Evolutionary conservation across 768 basidiomycete genomes (phyloP), one percentile per base, ranked within the genome.

Genomic region (Tulasnella sp.): DNA sequence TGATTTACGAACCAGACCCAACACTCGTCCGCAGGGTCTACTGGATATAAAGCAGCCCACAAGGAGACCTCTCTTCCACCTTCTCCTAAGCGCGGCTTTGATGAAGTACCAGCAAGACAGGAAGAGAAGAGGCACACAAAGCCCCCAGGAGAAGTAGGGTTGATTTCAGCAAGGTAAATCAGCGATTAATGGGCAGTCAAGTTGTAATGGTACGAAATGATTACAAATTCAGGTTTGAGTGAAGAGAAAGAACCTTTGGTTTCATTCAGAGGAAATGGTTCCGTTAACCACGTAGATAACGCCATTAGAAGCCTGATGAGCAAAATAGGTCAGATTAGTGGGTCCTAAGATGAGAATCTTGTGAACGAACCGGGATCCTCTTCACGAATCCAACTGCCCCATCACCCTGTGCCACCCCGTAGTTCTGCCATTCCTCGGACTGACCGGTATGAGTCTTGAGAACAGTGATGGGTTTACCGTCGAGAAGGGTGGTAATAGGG

Each of bases 221-320:
- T 11, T 34, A n/a, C 14, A 65, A n/a, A n/a, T n/a, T n/a, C n/a
- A n/a, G n/a, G n/a, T n/a, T 36, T 32, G 34, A 65, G 64, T 2
- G 12, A n/a, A 17, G 67, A 44, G 35, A 42, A 11, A 3, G n/a
- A 3, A 37, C 17, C 42, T 68, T n/a, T n/a, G n/a, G n/a, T n/a
- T n/a, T n/a, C n/a, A 67, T 12, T 72, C 59, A 29, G 29, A 32
- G 4, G 39, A 16, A 64, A 87, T 80, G 8, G 86, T 82, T 52
- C 85, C 85, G 76, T 89, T 86, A 67, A 88, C 84, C 73, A 88
- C 77, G 77, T 87, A 89, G 37, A 88, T 75, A 29, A 85, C 83
- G 12, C 87, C 87, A 77, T 88, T 88, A 34, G 79, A 77, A 0
- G 82, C 86, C 86, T 87, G 74, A 11, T 36, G 39, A n/a, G 19